Conservation (phyloP, 345 rosid genomes). For the Lenwebbia sp. region DNA sequence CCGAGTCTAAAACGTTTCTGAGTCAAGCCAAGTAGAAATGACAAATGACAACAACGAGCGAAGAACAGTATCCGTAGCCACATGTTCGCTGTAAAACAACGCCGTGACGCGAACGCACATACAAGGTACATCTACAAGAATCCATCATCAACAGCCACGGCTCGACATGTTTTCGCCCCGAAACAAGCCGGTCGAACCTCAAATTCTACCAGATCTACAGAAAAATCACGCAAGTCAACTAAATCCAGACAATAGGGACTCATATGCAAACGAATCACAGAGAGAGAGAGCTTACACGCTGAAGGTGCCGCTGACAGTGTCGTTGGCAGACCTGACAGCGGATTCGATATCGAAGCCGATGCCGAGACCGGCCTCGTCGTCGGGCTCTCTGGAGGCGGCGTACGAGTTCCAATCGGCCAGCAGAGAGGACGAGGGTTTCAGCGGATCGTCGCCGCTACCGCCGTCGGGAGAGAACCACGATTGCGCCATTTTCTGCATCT, state of each 20-base stretch:
- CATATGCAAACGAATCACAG: background rate
- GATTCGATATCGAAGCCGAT: constrained; percentile 70
- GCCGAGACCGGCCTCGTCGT: constrained; percentile 20
- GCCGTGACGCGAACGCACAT: background rate
- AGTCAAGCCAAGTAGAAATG: background rate
- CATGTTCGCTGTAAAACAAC: background rate
- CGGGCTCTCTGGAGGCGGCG: constrained; percentile 44
- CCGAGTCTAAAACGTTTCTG: background rate
- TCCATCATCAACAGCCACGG: background rate
- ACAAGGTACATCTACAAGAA: background rate
- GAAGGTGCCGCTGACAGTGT: constrained; percentile 72
- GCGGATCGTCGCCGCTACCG: constrained; percentile 8
- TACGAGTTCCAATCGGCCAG: constrained; percentile 82
- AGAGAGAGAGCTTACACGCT: constrained; percentile 36
- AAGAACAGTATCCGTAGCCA: background rate
- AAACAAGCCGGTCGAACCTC: background rate
- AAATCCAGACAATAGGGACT: background rate
- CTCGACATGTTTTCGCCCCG: background rate
- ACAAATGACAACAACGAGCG: background rate
- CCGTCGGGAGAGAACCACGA: constrained; percentile 45
- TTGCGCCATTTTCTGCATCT: constrained; percentile 36
- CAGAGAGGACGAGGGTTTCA: constrained; percentile 31
- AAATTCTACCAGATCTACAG: background rate
- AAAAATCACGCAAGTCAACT: background rate
- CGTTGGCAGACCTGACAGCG: constrained; percentile 76